Conservation (phyloP, 306 rosid genomes). For the Rosa rugosa region DNA sequence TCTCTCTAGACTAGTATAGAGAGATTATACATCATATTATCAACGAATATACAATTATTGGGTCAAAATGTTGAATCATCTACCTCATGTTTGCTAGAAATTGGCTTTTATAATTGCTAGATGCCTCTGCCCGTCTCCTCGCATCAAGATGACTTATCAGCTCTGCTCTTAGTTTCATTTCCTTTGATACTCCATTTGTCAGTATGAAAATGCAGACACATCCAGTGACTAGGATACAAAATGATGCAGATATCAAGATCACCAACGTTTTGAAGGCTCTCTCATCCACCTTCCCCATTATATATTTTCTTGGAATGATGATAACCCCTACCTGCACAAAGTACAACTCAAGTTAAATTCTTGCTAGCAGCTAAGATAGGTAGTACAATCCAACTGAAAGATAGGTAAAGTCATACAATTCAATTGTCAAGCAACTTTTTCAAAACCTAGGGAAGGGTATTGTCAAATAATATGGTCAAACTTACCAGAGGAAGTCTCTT, state of each 20-base stretch:
- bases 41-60: not conserved
- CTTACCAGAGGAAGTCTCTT: conserved; percentile 96
- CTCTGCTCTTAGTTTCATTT: conserved; percentile 96
- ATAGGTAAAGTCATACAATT: not conserved
- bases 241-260: conserved; percentile 85
- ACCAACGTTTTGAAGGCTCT: conserved; percentile 93
- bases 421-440: conserved; percentile 4
- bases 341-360: conserved; percentile 19
- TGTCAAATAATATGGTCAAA: not conserved
- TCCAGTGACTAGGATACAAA: conserved; percentile 85
- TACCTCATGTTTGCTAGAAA: conserved; percentile 99
- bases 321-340: conserved; percentile 93
- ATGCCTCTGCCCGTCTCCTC: conserved; percentile 97
- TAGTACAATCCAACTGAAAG: conserved; percentile 3
- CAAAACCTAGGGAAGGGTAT: too few species aligned
- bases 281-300: conserved; percentile 97
- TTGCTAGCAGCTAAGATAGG: not conserved
- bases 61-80: conserved; percentile 14
- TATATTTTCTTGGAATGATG: conserved; percentile 86
- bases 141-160: conserved; percentile 93
- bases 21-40: not conserved
- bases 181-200: conserved; percentile 98
- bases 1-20: not conserved
- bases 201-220: conserved; percentile 90
- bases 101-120: conserved; percentile 95